Percentiles rank a stretch among this genome's conserved stretches.
Conservation (phyloP, 2,329 filamentous ascomycete species). For the Onygenales sp. region DNA sequence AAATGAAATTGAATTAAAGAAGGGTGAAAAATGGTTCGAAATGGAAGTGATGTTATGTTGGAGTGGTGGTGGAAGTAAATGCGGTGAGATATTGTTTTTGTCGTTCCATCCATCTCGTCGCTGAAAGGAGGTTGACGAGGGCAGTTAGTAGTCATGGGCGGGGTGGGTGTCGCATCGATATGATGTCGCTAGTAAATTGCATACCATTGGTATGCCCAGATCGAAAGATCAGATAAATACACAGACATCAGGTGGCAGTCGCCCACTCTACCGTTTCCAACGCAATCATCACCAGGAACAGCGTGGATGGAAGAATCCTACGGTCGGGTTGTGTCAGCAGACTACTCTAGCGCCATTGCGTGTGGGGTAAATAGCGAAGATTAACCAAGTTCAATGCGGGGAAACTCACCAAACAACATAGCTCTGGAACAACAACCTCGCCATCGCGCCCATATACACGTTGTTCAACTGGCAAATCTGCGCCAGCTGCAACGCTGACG, state of each 20-base stretch:
- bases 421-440: conserved; percentile 85
- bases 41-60: too few species aligned
- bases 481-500: conserved; percentile 84
- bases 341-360: not conserved
- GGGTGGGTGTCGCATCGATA: not conserved
- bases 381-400: not conserved
- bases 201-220: too few species aligned
- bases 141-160: too few species aligned
- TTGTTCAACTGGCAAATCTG: conserved; percentile 98
- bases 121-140: too few species aligned
- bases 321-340: too few species aligned
- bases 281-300: conserved; percentile 81
- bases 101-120: too few species aligned
- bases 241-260: conserved; percentile 4
- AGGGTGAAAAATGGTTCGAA: too few species aligned
- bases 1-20: too few species aligned
- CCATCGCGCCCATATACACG: conserved; percentile 93
- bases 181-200: not conserved
- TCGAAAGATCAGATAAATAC: not conserved
- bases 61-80: too few species aligned
- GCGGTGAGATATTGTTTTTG: too few species aligned
- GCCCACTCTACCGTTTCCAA: conserved; percentile 92
- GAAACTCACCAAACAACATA: conserved; percentile 77
- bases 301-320: conserved; percentile 87
- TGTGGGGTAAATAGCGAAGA: conserved; percentile 13